Base-by-base conservation (phyloP, 2,329 filamentous ascomycete genomes). In the Eutypella sp. region DNA sequence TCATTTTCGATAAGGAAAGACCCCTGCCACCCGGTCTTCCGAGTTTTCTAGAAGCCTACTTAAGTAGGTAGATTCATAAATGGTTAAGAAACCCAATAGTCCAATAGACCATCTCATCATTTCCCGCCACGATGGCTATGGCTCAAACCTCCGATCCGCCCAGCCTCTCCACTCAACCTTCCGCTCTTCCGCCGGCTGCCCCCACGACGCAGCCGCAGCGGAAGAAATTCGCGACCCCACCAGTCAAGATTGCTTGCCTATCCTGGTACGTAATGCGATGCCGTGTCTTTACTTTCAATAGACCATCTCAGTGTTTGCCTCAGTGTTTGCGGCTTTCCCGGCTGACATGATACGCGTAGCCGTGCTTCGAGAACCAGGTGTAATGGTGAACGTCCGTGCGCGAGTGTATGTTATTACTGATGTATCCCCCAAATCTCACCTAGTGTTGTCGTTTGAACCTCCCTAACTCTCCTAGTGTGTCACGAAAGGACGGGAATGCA, bases 221-320 rank as follows among this genome's bases (percentile, higher is more conserved):
- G 50, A 68, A 67, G 62, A 72, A 71, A 56, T 71, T 72, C 54
- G 67, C 68, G 38, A 64, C 66, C 23, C 73, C 73, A 41, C 73
- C 73, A 2, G 72, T 75, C 23, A 76, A 76, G 57, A 64, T 72
- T 42, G 73, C 73, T 19, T 76, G 73, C 52, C 64, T 76, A 46
- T 67, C 72, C 44, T 76, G 73, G 73, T 75, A 67, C 48, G 68
- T 62, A 40, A n/a, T 39, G 18, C 18, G n/a, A n/a, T n/a, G n/a
- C n/a, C n/a, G n/a, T n/a, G n/a, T n/a, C n/a, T n/a, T n/a, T n/a
- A n/a, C n/a, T n/a, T n/a, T n/a, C n/a, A n/a, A n/a, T n/a, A n/a
- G n/a, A n/a, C n/a, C n/a, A n/a, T n/a, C n/a, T n/a, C n/a, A n/a
- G n/a, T n/a, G n/a, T n/a, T n/a, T n/a, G n/a, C n/a, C n/a, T n/a